phyloP scores from a whole-genome alignment of 2,329 filamentous ascomycete species.

The Akanthomyces dipterigenus region DNA sequence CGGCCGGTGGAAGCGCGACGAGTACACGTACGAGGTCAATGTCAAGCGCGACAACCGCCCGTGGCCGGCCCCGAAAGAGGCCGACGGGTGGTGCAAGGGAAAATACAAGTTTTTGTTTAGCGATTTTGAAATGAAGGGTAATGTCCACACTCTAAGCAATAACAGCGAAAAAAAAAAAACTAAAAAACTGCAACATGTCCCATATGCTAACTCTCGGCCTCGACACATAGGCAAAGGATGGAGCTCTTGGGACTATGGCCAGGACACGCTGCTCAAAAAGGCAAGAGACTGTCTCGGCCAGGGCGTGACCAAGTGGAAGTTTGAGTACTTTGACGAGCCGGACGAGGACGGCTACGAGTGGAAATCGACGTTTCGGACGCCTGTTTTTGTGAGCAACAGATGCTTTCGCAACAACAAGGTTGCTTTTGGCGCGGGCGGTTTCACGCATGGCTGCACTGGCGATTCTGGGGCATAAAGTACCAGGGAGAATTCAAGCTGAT shows the following conservation, averaged over 20 bases:
- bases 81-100: conserved; percentile 18
- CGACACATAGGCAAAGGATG: conserved; percentile 19
- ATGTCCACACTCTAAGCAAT: too few species aligned
- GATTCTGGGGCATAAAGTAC: too few species aligned
- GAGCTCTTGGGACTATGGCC: conserved; percentile 20
- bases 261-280: conserved; percentile 18
- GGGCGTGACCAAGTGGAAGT: conserved; percentile 20
- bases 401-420: too few species aligned
- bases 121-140: background rate
- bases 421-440: too few species aligned
- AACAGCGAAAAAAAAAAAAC: too few species aligned
- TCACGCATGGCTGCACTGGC: too few species aligned
- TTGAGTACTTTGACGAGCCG: conserved; percentile 21
- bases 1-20: conserved; percentile 18
- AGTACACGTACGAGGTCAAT: conserved; percentile 21
- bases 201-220: too few species aligned
- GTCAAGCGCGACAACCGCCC: conserved; percentile 16
- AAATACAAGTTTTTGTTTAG: conserved; percentile 17
- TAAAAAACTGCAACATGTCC: too few species aligned
- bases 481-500: too few species aligned
- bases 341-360: conserved; percentile 20
- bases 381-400: conserved; percentile 12
- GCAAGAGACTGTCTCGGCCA: conserved; percentile 17
- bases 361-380: conserved; percentile 19
- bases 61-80: conserved; percentile 19